A percentile compares a stretch with the other conserved stretches of the same genome.
phyloP scores from a whole-genome alignment of 2,329 filamentous ascomycete species.

The Trichophyton verrucosum region DNA sequence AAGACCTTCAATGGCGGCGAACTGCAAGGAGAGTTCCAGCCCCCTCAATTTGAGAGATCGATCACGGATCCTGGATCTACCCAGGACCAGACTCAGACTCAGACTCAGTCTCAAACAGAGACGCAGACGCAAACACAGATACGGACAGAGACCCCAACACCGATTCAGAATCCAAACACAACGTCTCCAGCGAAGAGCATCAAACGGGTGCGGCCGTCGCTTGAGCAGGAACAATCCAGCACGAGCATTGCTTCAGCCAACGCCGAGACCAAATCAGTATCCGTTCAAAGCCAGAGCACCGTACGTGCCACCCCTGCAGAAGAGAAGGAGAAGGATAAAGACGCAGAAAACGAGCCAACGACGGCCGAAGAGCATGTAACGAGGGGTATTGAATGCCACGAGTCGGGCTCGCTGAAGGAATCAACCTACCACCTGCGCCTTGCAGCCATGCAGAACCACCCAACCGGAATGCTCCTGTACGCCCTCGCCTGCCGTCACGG shows the following conservation, averaged over 20 bases:
- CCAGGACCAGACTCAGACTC: constrained; percentile 13
- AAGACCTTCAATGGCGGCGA: neutral
- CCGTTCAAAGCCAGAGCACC: constrained; percentile 55
- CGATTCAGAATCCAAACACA: neutral
- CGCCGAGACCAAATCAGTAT: constrained; percentile 31
- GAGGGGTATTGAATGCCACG: constrained; percentile 82
- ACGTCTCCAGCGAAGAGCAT: neutral
- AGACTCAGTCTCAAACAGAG: constrained; percentile 23
- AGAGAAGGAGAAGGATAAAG: neutral
- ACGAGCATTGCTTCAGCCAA: constrained; percentile 32
- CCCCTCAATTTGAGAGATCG: constrained; percentile 42
- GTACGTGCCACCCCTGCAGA: constrained; percentile 30
- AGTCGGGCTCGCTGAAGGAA: constrained; percentile 75
- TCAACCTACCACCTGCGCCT: constrained; percentile 92
- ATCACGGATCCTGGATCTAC: constrained; percentile 21
- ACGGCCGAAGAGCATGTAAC: constrained; percentile 70
- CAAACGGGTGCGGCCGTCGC: neutral
- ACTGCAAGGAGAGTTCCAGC: constrained; percentile 24
- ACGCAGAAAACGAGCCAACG: constrained; percentile 14
- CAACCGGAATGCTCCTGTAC: constrained; percentile 92
- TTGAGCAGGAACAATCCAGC: constrained; percentile 10
- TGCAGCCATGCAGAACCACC: constrained; percentile 71
- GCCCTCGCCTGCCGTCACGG: constrained; percentile 90
- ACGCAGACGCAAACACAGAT: constrained; percentile 9
- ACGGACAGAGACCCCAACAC: constrained; percentile 23